Conservation (phyloP, 306 rosid species). For the Geum urbanum region DNA sequence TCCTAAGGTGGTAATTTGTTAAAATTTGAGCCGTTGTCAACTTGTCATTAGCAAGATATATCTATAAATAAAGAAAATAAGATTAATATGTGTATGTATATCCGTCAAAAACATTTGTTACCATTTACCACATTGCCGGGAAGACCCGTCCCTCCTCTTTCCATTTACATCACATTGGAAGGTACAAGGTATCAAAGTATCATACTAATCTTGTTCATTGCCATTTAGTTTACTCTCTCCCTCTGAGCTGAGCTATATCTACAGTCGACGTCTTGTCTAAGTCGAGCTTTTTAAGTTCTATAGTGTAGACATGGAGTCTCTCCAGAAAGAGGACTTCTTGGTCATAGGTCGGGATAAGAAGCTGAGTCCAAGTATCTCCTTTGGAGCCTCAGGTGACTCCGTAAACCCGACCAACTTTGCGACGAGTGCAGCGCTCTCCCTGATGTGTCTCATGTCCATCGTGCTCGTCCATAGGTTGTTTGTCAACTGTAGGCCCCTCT, state of each 20-base stretch:
- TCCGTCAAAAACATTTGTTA: neutral
- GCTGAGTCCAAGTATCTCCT: constrained; percentile 55
- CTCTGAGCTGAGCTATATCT: neutral
- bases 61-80: neutral
- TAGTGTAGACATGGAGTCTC: constrained; percentile 36
- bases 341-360: constrained; percentile 39
- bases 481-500: constrained; percentile 68
- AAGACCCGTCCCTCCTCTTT: too few relatives aligned
- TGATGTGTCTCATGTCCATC: constrained; percentile 47
- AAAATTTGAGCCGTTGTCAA: neutral
- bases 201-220: neutral
- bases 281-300: constrained; percentile 7
- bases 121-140: neutral
- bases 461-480: constrained; percentile 55
- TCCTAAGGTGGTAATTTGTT: neutral
- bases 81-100: neutral
- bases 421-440: constrained; percentile 70
- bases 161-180: neutral
- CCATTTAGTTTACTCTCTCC: neutral
- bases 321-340: constrained; percentile 40
- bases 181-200: neutral
- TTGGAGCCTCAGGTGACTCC: constrained; percentile 40
- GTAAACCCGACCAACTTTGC: constrained; percentile 65
- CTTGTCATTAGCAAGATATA: neutral
- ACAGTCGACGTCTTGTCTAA: neutral